phyloP scores from a whole-genome alignment of 2,329 filamentous ascomycete species.

The Paecilomyces sp. region DNA sequence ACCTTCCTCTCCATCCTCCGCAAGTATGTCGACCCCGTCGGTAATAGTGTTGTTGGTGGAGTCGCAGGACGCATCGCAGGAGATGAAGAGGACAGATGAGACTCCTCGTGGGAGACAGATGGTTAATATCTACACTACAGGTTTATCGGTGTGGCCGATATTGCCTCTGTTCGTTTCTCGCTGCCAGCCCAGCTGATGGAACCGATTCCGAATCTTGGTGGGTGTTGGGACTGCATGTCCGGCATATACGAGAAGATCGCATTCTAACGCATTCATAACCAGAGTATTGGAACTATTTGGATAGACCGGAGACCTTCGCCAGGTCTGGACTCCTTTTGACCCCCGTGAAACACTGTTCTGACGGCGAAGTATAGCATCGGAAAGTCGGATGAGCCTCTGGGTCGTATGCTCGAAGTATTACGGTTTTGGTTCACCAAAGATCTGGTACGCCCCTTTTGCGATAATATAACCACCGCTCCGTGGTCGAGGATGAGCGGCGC shows the following conservation, averaged over 20 bases:
- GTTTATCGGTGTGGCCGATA: conserved; percentile 93
- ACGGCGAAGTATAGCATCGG: conserved; percentile 53
- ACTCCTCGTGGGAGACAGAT: not conserved
- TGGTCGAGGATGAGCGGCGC: conserved; percentile 4
- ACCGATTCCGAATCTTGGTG: conserved; percentile 83
- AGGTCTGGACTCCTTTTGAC: conserved; percentile 37
- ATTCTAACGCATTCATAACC: conserved; percentile 10
- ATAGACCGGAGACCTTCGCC: conserved; percentile 84
- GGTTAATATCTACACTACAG: conserved; percentile 39
- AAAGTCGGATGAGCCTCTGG: conserved; percentile 82
- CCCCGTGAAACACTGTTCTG: conserved; percentile 22
- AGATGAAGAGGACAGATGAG: conserved; percentile 3
- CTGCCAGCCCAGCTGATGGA: conserved; percentile 92
- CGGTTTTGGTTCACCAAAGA: conserved; percentile 99
- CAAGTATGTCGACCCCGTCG: conserved; percentile 54
- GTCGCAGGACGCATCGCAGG: not conserved
- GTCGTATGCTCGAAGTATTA: conserved; percentile 89
- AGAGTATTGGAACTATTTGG: conserved; percentile 99
- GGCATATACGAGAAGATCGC: not conserved
- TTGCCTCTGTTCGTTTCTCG: conserved; percentile 92
- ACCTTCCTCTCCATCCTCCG: conserved; percentile 82
- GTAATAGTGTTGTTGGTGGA: not conserved
- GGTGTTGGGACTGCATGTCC: conserved; percentile 13
- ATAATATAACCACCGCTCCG: not conserved
- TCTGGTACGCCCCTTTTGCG: conserved; percentile 44